Evolutionary conservation across 352 stramenopile species (phyloP), one percentile per base, ranked within the genome.

Genomic region (Plasmopara muralis): DNA sequence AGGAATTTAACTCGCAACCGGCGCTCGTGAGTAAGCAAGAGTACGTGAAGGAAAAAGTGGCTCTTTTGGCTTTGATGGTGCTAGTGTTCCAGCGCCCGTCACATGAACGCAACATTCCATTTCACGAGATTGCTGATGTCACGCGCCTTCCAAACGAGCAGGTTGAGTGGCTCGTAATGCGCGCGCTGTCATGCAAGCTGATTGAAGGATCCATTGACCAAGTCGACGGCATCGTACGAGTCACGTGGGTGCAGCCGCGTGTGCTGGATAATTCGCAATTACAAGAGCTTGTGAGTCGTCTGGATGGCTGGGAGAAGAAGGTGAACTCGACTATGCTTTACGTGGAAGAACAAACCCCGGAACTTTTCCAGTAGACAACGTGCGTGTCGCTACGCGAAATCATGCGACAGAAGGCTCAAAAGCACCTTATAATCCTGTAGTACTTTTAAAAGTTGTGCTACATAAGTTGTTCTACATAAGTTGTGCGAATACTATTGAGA

Each of bases 91-190:
- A 98, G 68, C 80, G 90, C 51, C 90, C 92, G 29, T 85, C 89
- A 15, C 77, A 97, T 47, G 92, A 99, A 59, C 80, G 93, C 47
- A 95, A 92, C 68, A 95, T 98, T 35, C 61, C 73, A 12, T 98
- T 99, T 70, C 55, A 64, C 9, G 93, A 98, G 50, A 97, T 99
- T 54, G 90, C 96, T 0, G 70, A 87, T n/a, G 66, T 69, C 9
- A 95, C 83, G 44, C 73, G 83, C 8, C 65, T 97, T 49, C 81
- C 85, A 0, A 30, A 79, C 8, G 85, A 96, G 37, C 89, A 97
- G 58, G 95, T 99, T 13, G 97, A 99, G 71, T 99, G 94, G 96
- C 81, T 99, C 41, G 77, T 98, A 40, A 99, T 99, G 97, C 81
- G 95, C 16, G 96, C 95, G 29, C 82, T 99, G 41, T 96, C 86